Evolutionary conservation across 1,139 yeast species (phyloP), one percentile per base, ranked within the genome.

Genomic region (Groenewaldozyma auringiensis): DNA sequence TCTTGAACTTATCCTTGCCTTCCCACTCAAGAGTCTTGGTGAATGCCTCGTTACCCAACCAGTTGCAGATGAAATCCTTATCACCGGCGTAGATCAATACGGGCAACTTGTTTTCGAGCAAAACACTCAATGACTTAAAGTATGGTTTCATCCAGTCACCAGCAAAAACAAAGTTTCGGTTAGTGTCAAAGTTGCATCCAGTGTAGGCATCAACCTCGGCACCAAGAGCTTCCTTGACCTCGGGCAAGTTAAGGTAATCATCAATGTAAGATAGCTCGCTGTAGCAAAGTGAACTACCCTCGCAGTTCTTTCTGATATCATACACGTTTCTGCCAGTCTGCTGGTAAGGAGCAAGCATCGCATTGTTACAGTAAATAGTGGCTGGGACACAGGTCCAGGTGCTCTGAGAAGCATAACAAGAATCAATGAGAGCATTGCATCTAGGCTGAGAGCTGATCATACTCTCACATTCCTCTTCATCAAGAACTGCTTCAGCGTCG

Each of bases 31-130:
- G 73, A 50, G 67, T 69, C 56, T 81, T 72, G 33, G 85, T 70
- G 89, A 94, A 84, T 2, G 83, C 92, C 58, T 75, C 75, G 66
- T 84, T 85, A 47, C 95, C 95, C 53, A 86, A 72, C 92, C 95
- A 86, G 69, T 86, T 86, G 69, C 95, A 86, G 55, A 86, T 85
- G 64, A 76, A 85, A 65, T 86, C 95, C 66, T 84, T 84, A 65
- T 86, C 94, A 57, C 95, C 95, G 13, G 94, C 94, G 59, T 85
- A 86, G 50, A 85, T 74, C 60, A 86, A 73, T 11, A 84, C 86
- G 11, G 95, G 94, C 41, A 59, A 37, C 6, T 49, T 52, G 31
- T 60, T 95, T 92, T 82, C 79, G 50, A 83, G 67, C 42, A 82
- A 63, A 47, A 74, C 75, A 1, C 79, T 80, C 20, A 83, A 78